Evolutionary conservation across 148 eudicot species (phyloP).

Genomic region (Beta vulgaris): DNA sequence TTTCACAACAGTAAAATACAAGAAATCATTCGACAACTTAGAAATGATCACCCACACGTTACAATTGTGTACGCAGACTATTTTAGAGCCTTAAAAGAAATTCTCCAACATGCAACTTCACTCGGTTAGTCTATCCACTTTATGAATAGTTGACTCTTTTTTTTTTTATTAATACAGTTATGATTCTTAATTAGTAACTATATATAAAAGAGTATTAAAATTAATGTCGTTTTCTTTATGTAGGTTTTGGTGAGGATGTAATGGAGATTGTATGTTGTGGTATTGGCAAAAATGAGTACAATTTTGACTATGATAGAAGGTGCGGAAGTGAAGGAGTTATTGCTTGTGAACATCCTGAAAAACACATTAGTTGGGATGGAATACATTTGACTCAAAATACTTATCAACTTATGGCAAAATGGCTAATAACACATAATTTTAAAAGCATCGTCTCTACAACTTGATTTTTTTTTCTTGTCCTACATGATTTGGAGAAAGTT

Average conservation of each 20-base stretch:
- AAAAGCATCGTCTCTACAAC: neutral
- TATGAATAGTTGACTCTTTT: no score
- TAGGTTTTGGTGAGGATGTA: constrained; percentile 27
- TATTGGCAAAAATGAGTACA: constrained; percentile 11
- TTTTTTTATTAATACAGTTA: no score
- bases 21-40: constrained; percentile 21
- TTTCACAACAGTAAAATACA: constrained; percentile 21
- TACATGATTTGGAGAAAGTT: no score
- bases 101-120: constrained; percentile 15
- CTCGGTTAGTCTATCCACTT: constrained; percentile 12
- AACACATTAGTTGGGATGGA: constrained; percentile 21
- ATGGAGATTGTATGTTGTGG: constrained; percentile 26
- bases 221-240: neutral
- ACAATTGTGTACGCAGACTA: constrained; percentile 28
- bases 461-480: no score
- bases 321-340: constrained; percentile 9
- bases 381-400: constrained; percentile 18
- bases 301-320: neutral
- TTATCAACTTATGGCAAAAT: constrained; percentile 16
- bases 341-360: constrained; percentile 1
- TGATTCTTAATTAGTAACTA: no score
- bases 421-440: neutral
- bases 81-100: neutral
- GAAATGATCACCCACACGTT: constrained; percentile 15
- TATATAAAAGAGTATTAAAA: neutral